Conservation (phyloP, 139 green algal genomes). For the Coccomyxa sp. region DNA sequence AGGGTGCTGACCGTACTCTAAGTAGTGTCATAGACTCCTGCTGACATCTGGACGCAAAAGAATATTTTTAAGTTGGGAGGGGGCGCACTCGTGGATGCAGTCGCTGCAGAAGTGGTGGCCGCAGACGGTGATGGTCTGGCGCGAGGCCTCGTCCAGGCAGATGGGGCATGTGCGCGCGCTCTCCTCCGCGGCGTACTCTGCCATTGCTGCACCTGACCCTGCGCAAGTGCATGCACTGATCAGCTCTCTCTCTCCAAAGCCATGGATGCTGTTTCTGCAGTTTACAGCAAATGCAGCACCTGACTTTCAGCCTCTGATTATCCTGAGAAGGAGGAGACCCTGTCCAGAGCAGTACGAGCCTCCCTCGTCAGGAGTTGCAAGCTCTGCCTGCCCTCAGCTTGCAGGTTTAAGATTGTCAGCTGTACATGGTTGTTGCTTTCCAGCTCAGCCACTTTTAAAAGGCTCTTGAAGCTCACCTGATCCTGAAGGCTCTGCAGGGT, state of each 20-base stretch:
- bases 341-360: neutral
- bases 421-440: no score
- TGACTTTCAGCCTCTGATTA: no score
- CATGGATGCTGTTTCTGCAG: neutral
- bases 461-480: no score
- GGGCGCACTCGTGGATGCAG: slow-evolving; percentile 53
- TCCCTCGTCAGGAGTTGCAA: neutral
- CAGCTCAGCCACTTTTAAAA: no score
- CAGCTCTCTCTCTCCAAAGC: neutral
- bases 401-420: no score
- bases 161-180: slow-evolving; percentile 43
- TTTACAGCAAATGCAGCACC: neutral
- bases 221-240: neutral
- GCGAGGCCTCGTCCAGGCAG: slow-evolving; percentile 44
- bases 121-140: slow-evolving; percentile 47
- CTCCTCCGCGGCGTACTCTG: slow-evolving; percentile 9
- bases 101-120: slow-evolving; percentile 50
- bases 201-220: neutral
- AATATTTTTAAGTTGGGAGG: neutral
- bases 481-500: no score
- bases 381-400: neutral
- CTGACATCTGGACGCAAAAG: neutral
- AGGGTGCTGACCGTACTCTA: no score
- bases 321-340: no score
- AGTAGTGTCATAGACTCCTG: neutral